Evolutionary conservation across 2,329 filamentous ascomycete species (phyloP), one percentile per base, ranked within the genome.

Genomic region (Stagonosporopsis vannaccii): DNA sequence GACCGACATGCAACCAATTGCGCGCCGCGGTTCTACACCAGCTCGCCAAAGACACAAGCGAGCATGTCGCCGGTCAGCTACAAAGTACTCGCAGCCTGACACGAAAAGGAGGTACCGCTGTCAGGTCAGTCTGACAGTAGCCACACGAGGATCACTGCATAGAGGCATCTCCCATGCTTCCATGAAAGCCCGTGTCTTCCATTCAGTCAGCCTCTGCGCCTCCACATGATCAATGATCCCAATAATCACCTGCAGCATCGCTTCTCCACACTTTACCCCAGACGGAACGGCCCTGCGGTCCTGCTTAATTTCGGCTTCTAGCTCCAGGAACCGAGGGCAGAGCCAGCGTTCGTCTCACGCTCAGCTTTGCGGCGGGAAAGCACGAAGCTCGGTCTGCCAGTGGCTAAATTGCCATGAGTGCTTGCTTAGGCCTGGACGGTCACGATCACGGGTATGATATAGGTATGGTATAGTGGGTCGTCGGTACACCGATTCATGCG

Each of bases 181-280:
- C 30, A 52, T 57, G 40, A 39, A 17, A n/a, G 25, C 33, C 26
- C 17, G 22, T 45, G 26, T 28, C 44, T 51, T 33, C 44, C 48
- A 40, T 41, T 28, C 54, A 52, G 44, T 52, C 43, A 52, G 49
- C 54, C 44, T 49, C 54, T 52, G 52, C 22, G 49, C 49, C 54
- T 58, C 43, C 54, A 20, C 54, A 58, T 58, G 54, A 53, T 40
- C 54, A 58, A 3, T 47, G 19, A 25, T 37, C 54, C 47, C 49
- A 58, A 58, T 52, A 52, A 44, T 45, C 17, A 51, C 44, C 39
- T 52, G 54, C 54, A 52, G 49, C 54, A 45, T 52, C 54, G 54
- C 49, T 52, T 58, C 54, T 58, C 54, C 54, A 58, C 49, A 58
- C 49, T 52, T 58, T 58, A 58, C 54, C 54, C 48, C 54, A 52